Evolutionary conservation across 2,329 filamentous ascomycete species (phyloP).

Genomic region (Pseudogymnoascus sp.): DNA sequence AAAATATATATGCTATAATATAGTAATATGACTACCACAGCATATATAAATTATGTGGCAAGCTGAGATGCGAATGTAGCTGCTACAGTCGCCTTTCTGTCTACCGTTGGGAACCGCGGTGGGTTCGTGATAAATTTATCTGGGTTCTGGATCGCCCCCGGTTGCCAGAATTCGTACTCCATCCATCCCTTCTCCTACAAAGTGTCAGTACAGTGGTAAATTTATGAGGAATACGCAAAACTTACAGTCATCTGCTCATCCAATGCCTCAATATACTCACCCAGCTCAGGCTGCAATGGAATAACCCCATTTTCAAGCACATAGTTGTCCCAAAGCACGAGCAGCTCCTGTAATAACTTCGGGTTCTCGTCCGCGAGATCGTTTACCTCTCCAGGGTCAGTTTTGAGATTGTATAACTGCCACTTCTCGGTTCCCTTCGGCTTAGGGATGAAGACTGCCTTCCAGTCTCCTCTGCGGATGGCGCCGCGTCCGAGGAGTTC

Average conservation of each 20-base stretch:
- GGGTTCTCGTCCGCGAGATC: constrained; percentile 37
- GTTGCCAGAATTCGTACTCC: constrained; percentile 59
- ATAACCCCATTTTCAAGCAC: constrained; percentile 53
- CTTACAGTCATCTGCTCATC: constrained; percentile 53
- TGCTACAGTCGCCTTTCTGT: background rate
- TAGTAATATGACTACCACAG: background rate
- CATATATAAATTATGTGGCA: constrained; percentile 1
- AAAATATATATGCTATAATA: background rate
- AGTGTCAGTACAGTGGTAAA: background rate
- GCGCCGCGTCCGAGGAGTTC: constrained; percentile 47
- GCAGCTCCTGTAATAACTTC: constrained; percentile 40
- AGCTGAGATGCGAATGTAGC: background rate
- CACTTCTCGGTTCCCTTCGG: constrained; percentile 49
- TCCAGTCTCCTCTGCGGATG: constrained; percentile 50
- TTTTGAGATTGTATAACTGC: constrained; percentile 49
- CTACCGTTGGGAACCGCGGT: background rate
- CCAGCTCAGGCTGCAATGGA: constrained; percentile 52
- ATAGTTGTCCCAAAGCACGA: constrained; percentile 52
- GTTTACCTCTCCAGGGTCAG: constrained; percentile 46
- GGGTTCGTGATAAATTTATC: constrained; percentile 11
- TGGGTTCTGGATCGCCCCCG: constrained; percentile 33
- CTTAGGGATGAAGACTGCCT: constrained; percentile 51
- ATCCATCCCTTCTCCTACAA: constrained; percentile 53
- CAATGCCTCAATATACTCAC: constrained; percentile 51
- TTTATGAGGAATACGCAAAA: background rate